These are phyloP conservation scores for Fusarium coffeatum DNA, from an alignment of 2,329 filamentous ascomycete genomes.

Conservation along the genomic window DNA sequence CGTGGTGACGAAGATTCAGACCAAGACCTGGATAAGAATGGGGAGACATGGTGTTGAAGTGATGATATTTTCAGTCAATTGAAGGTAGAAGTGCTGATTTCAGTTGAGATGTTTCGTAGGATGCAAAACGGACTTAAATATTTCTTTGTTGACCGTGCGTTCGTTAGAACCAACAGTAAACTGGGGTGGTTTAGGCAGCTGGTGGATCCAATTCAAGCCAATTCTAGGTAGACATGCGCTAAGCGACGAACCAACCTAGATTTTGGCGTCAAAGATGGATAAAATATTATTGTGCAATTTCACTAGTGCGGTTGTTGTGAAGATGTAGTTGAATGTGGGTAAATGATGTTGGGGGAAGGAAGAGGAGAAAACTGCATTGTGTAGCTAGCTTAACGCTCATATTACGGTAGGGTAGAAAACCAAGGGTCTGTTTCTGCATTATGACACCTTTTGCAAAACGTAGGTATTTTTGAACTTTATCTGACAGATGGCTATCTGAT, in stretches of 20 bases:
- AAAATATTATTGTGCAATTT: not conserved
- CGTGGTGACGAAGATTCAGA: not conserved
- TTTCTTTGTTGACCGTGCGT: not conserved
- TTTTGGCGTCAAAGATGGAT: not conserved
- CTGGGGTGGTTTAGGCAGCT: not conserved
- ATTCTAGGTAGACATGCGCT: not conserved
- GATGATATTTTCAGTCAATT: not conserved
- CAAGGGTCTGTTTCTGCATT: no score
- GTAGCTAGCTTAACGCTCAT: no score
- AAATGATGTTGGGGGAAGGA: no score
- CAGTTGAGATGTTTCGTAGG: not conserved
- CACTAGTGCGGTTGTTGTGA: not conserved
- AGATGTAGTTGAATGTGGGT: no score
- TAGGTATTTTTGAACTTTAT: no score
- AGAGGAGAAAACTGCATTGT: no score
- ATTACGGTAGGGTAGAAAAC: no score
- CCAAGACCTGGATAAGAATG: constrained; percentile 22
- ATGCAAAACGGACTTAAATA: not conserved
- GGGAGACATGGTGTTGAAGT: not conserved
- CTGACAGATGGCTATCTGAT: no score
- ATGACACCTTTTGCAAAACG: no score
- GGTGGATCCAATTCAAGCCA: not conserved
- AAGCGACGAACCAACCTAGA: not conserved
- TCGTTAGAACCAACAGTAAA: not conserved
- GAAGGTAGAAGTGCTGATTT: no score